Evolutionary conservation across 345 rosid species (phyloP), one percentile per base, ranked within the genome.

Genomic region (Eucalyptus cloeziana): DNA sequence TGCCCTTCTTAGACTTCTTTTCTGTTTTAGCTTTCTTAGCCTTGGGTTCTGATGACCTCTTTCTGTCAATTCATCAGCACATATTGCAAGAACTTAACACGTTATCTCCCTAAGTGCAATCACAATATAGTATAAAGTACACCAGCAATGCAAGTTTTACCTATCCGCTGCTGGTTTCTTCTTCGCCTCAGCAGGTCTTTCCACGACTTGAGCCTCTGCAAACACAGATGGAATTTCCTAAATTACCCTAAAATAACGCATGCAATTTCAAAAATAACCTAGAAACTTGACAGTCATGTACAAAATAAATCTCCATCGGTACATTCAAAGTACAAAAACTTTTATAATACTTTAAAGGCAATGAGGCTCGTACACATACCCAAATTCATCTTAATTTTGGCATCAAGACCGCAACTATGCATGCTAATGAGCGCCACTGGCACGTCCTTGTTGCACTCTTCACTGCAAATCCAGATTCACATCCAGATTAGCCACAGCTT

Each of bases 321-420:
- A 86, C 10, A n/a, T 6, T 21, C 13, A 6, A 87, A 47, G 8
- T 25, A 33, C 58, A 58, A 45, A 47, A 27, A 6, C 58, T 1
- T 31, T 5, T 21, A 5, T 21, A 3, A 31, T 3, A 13, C 27
- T 51, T 7, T 50, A 52, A 76, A 76, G 47, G 58, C 50, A 21
- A 67, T 1, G 49, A 76, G 43, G 33, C 8, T 37, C 1, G 40
- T 19, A n/a, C 31, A 85, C 90, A 33, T 6, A 97, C 99, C 97
- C 80, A 95, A 90, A 85, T 95, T 95, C 95, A 93, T 94, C 93
- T 94, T 94, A 90, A 97, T 96, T 86, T 93, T 95, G 44, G 96
- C 98, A 58, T 98, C 99, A 90, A 98, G 99, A 89, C 99, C 94
- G 87, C 99, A 97, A 88, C 92, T 93, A 54, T 98, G 99, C 93